Evolutionary conservation across 2,329 filamentous ascomycete species (phyloP).

Genomic region (Septoria petroselini): DNA sequence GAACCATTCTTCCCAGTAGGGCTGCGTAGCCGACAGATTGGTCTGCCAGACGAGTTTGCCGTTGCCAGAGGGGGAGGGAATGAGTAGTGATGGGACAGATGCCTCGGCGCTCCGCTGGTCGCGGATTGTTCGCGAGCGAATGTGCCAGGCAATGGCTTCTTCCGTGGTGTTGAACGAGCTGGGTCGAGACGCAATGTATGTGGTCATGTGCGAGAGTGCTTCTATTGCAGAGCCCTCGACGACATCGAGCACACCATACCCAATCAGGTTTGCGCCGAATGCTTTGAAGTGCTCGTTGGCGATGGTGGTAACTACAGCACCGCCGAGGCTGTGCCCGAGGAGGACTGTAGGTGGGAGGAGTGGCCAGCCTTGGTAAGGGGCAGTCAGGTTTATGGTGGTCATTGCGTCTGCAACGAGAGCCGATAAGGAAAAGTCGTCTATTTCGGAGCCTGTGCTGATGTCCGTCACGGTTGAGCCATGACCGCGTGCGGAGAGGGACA

Average conservation of each 20-base stretch:
- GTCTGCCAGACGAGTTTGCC: constrained; percentile 75
- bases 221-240: constrained; percentile 95
- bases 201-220: constrained; percentile 89
- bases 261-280: constrained; percentile 68
- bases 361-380: constrained; percentile 67
- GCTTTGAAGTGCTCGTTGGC: constrained; percentile 51
- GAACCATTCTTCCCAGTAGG: constrained; percentile 96
- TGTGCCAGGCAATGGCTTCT: constrained; percentile 89
- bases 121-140: constrained; percentile 80
- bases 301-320: constrained; percentile 82
- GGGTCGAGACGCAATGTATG: constrained; percentile 80
- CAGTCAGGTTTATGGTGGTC: constrained; percentile 63
- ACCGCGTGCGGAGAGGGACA: constrained; percentile 80
- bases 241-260: constrained; percentile 88
- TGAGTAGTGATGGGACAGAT: constrained; percentile 79
- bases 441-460: constrained; percentile 37
- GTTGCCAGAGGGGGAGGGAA: constrained; percentile 36
- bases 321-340: constrained; percentile 88
- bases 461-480: constrained; percentile 70
- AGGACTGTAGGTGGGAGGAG: constrained; percentile 72
- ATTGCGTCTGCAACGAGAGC: constrained; percentile 72
- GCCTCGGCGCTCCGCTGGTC: constrained; percentile 79
- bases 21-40: constrained; percentile 75
- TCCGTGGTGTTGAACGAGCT: constrained; percentile 71
- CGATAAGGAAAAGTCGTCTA: constrained; percentile 67